Evolutionary conservation across 2,329 filamentous ascomycete species (phyloP).

Genomic region (Diaporthe citriasiana): DNA sequence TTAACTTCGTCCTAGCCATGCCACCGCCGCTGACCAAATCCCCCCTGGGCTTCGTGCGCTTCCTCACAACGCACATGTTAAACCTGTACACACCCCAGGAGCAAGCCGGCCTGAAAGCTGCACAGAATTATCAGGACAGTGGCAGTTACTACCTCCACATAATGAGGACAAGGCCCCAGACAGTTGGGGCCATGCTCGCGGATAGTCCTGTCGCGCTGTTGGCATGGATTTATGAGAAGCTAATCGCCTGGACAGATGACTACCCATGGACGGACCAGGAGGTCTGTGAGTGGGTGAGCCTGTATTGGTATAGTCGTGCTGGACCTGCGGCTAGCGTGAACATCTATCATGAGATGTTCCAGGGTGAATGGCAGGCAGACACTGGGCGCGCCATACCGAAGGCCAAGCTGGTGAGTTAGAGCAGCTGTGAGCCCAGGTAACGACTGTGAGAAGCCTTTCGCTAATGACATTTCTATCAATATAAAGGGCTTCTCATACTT

Average conservation of each 20-base stretch:
- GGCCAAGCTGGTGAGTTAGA: slow-evolving; percentile 27
- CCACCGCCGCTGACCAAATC: slow-evolving; percentile 13
- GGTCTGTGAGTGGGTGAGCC: slow-evolving; percentile 79
- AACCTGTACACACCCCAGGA: slow-evolving; percentile 17
- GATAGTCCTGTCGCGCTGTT: slow-evolving; percentile 80
- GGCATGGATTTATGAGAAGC: slow-evolving; percentile 86
- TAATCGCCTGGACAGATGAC: slow-evolving; percentile 80
- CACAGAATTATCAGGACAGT: not conserved
- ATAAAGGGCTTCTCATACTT: slow-evolving; percentile 55
- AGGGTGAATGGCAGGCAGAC: slow-evolving; percentile 30
- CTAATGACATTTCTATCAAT: not conserved
- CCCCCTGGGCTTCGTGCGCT: slow-evolving; percentile 9
- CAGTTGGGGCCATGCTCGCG: slow-evolving; percentile 76
- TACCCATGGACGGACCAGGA: slow-evolving; percentile 84
- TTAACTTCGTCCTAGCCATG: slow-evolving; percentile 24
- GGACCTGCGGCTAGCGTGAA: slow-evolving; percentile 76
- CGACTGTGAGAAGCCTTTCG: no score
- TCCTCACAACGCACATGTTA: slow-evolving; percentile 18
- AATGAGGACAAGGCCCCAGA: slow-evolving; percentile 70
- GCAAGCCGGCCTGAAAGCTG: slow-evolving; percentile 7
- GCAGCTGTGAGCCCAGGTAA: not conserved
- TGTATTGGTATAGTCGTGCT: slow-evolving; percentile 79
- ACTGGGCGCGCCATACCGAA: slow-evolving; percentile 53
- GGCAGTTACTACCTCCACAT: slow-evolving; percentile 12
- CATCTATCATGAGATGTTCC: slow-evolving; percentile 78